Conservation (phyloP, 306 rosid genomes). For the Erythrophleum fordii region DNA sequence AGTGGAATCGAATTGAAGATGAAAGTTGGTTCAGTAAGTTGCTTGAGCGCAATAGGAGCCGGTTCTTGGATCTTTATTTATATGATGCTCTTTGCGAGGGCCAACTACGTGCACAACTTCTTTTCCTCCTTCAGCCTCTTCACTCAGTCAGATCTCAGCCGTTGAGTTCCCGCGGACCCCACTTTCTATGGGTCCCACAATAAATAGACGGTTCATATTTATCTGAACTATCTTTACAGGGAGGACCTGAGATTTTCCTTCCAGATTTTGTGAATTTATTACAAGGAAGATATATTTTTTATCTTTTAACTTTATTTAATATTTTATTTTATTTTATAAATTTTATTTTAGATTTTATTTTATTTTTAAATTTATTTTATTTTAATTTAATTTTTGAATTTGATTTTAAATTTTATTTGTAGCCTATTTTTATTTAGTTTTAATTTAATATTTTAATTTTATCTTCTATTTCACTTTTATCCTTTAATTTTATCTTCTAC, state of each 20-base stretch:
- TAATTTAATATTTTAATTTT: too few species aligned
- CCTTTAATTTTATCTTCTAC: too few species aligned
- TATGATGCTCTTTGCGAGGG: not conserved
- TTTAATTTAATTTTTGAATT: too few species aligned
- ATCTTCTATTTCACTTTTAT: too few species aligned
- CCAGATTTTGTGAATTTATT: too few species aligned
- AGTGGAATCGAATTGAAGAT: slow-evolving; percentile 22
- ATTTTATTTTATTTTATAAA: not conserved
- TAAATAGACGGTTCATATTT: not conserved
- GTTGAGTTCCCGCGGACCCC: too few species aligned
- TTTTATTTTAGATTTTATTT: too few species aligned
- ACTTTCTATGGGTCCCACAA: not conserved
- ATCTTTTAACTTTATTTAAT: too few species aligned
- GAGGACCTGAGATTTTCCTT: not conserved
- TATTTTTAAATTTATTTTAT: too few species aligned
- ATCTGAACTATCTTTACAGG: not conserved
- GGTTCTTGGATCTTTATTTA: slow-evolving; percentile 6
- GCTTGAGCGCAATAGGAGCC: not conserved
- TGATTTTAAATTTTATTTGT: too few species aligned
- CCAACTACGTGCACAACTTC: slow-evolving; percentile 16
- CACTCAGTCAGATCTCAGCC: not conserved
- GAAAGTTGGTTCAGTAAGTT: slow-evolving; percentile 22
- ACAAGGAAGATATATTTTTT: too few species aligned
- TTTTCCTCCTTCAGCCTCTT: not conserved
- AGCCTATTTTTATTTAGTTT: too few species aligned